These are phyloP conservation scores for Laburnicola sp. DNA, from an alignment of 2,329 filamentous ascomycete genomes.

Conservation along the genomic window DNA sequence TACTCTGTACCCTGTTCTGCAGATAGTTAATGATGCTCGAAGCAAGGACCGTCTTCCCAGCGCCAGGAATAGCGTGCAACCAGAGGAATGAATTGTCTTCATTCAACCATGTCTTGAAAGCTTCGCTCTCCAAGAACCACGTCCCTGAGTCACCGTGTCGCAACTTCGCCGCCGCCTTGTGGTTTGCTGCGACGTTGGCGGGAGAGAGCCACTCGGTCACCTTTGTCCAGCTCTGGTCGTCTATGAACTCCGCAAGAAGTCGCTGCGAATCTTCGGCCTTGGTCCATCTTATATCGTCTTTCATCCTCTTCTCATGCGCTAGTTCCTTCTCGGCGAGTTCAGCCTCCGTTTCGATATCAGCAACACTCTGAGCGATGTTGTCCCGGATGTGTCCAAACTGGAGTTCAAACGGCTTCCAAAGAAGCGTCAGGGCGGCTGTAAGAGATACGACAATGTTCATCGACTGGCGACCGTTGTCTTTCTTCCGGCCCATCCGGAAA, in stretches of 20 bases:
- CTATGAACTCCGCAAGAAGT: slow-evolving; percentile 1
- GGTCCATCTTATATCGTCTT: slow-evolving; percentile 2
- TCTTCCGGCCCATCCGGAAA: neutral
- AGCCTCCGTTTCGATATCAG: slow-evolving; percentile 4
- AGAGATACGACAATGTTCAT: neutral
- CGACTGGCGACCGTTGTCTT: neutral
- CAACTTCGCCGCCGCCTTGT: neutral
- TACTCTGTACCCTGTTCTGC: neutral
- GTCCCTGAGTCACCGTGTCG: slow-evolving; percentile 3
- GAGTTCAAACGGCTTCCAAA: neutral
- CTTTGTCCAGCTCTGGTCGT: slow-evolving; percentile 3
- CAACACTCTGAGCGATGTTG: neutral
- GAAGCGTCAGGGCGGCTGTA: neutral
- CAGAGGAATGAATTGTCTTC: neutral
- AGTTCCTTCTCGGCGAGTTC: slow-evolving; percentile 6
- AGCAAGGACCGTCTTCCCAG: neutral
- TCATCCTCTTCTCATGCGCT: neutral
- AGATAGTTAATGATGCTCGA: neutral
- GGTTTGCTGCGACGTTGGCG: slow-evolving; percentile 2
- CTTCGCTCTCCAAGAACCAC: neutral
- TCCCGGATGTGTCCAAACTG: neutral
- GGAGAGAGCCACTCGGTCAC: slow-evolving; percentile 3
- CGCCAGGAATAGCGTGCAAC: neutral
- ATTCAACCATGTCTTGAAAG: neutral
- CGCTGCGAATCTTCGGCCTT: slow-evolving; percentile 2